Evolutionary conservation across 2,329 filamentous ascomycete genomes (phyloP).

Genomic region (Raffaelea albimanens): DNA sequence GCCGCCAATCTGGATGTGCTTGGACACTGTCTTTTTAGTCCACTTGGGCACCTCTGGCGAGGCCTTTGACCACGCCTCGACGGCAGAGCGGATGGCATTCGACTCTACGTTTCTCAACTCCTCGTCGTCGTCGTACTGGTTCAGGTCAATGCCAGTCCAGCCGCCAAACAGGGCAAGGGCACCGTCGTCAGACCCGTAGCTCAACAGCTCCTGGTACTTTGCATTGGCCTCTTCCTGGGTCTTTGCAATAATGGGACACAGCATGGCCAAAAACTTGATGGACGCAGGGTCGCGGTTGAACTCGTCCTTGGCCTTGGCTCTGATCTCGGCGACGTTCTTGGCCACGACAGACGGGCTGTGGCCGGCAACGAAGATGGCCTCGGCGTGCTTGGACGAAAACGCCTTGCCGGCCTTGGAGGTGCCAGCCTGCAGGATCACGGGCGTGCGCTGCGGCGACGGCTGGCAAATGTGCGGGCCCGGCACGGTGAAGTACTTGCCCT

Average conservation of each 20-base stretch:
- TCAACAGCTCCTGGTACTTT: slow-evolving; percentile 6
- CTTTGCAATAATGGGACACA: slow-evolving; percentile 12
- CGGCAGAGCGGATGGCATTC: slow-evolving; percentile 1
- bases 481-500: slow-evolving; percentile 7
- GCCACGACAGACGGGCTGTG: slow-evolving; percentile 7
- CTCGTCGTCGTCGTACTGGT: slow-evolving; percentile 15
- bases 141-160: slow-evolving; percentile 17
- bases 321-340: slow-evolving; percentile 6
- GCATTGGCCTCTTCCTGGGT: slow-evolving; percentile 13
- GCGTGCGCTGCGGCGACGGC: slow-evolving; percentile 10
- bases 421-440: slow-evolving; percentile 16
- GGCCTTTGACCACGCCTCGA: not conserved
- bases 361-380: slow-evolving; percentile 14
- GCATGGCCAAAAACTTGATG: slow-evolving; percentile 13
- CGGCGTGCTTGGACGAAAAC: slow-evolving; percentile 15
- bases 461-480: slow-evolving; percentile 18
- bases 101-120: slow-evolving; percentile 6
- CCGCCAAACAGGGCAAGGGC: slow-evolving; percentile 17
- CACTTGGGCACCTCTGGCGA: slow-evolving; percentile 1
- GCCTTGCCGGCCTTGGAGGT: slow-evolving; percentile 13
- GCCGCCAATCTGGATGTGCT: slow-evolving; percentile 14
- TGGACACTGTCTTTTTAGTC: slow-evolving; percentile 12
- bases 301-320: slow-evolving; percentile 5
- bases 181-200: slow-evolving; percentile 14
- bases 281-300: slow-evolving; percentile 10